Percentiles rank a stretch among this genome's conserved stretches.
Evolutionary conservation across 352 stramenopile species (phyloP).

Genomic region (Phytophthora aleatoria): DNA sequence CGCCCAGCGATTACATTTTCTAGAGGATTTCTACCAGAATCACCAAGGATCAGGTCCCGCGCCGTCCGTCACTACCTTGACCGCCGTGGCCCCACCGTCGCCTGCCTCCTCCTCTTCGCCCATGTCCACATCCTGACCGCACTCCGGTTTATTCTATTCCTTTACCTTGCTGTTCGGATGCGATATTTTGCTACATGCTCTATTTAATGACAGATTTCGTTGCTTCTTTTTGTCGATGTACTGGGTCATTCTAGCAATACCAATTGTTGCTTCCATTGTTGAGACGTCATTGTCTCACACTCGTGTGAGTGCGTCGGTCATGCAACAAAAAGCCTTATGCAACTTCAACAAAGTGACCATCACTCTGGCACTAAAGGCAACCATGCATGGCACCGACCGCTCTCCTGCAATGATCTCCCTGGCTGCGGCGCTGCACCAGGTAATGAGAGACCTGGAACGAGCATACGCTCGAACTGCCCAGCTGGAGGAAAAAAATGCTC

Average conservation of each 20-base stretch:
- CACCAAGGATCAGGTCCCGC: slow-evolving; percentile 16
- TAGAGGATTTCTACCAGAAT: slow-evolving; percentile 66
- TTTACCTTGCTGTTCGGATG: slow-evolving; percentile 35
- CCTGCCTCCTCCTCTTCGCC: slow-evolving; percentile 28
- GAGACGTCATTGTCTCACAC: too few relatives aligned
- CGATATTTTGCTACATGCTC: slow-evolving; percentile 41
- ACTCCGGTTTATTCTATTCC: slow-evolving; percentile 37
- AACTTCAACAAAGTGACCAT: slow-evolving; percentile 15
- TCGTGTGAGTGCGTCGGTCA: neutral
- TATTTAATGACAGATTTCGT: slow-evolving; percentile 32
- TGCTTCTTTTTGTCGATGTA: too few relatives aligned
- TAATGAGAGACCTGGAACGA: slow-evolving; percentile 7
- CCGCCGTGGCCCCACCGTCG: slow-evolving; percentile 19
- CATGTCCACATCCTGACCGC: slow-evolving; percentile 39
- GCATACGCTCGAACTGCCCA: neutral
- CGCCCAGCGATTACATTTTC: slow-evolving; percentile 71
- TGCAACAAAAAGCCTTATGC: neutral
- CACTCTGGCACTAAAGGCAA: slow-evolving; percentile 2
- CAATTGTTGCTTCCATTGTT: too few relatives aligned
- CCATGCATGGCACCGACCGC: neutral
- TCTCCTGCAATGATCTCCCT: neutral
- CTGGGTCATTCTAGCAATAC: too few relatives aligned
- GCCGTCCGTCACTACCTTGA: slow-evolving; percentile 23
- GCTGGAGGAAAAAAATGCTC: slow-evolving; percentile 2
- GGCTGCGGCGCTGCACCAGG: neutral